Base-by-base conservation (phyloP, 805 yeast species). In the Saccharomycopsis malanga region DNA sequence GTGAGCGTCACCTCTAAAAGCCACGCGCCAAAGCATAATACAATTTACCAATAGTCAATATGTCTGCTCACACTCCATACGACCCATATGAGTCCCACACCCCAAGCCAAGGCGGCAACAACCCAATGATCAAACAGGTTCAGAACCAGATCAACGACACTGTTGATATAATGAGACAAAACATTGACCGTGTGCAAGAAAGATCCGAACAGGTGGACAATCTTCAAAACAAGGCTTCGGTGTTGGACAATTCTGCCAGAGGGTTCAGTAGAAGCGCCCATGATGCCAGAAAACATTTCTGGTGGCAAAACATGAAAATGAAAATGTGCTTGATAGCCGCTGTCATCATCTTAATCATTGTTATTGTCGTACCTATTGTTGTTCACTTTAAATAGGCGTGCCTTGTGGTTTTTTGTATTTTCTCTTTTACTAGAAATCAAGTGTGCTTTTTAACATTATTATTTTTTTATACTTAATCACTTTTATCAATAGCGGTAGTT, bases 251-350 rank as follows among this genome's bases (percentile, higher is more conserved):
- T 40, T 78, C 87, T 40, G 98, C 98, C 7, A 91, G 87, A 57
- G 93, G 95, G 32, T 91, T 93, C 72, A 87, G 94, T 64, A 78
- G 95, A 63, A 95, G 96, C 35, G 98, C 98, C 50, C 91, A 91
- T 69, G 81, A 95, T 58, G 97, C 91, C 41, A 85, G 98, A 69
- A 91, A 89, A 67, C 95, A 89, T 62, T 91, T 91, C 97, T 91
- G 98, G 98, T 86, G 95, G 85, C 91, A 93, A 67, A 96, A 91
- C 65, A 76, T 93, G 78, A 93, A 93, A 72, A 84, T 93, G 91
- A 83, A 95, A 66, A 70, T 89, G 72, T 91, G 98, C 67, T 68
- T 86, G 49, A 82, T 89, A 50, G 79, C 83, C 41, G 84, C 83
- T 24, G 81, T 93, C 45, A 79, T 91, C 60, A 79, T 89, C 45